Base-by-base conservation (phyloP, 129 eudicot species). In the Scalesia atractyloides region DNA sequence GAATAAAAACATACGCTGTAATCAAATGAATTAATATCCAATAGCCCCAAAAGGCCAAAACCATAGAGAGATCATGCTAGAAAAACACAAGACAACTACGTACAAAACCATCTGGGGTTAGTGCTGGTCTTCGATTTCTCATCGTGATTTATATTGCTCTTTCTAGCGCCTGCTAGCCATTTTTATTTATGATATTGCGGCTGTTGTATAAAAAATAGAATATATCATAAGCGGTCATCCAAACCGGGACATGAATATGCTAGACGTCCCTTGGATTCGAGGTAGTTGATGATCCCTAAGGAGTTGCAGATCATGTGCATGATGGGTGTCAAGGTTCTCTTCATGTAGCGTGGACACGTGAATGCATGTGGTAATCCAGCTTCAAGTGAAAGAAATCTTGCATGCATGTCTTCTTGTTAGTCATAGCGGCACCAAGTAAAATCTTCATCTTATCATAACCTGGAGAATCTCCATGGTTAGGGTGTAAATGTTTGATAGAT, bases 381-480 rank as follows among this genome's bases (percentile, higher is more conserved):
- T 51, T 51, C 57, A 51, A 76, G 24, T 85, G 88, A n/a, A 65
- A 66, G 62, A 91, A 88, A 44, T 90, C 97, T 71, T 91, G 87
- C 48, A 91, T 79, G 86, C 97, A 91, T 9, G 97, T 82, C 58
- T 91, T 72, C 81, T 84, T 88, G 57, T 91, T 91, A 8, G 97
- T 91, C 96, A 91, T 91, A 46, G 97, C 96, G 36, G 97, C 97
- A 52, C 92, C 86, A 30, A 91, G 82, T 7, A 91, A 90, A 77
- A 84, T 81, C 51, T 84, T 86, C 81, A 91, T 74, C 65, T 81
- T 81, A 13, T 85, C 85, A 24, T 84, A 88, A 9, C 81, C 57
- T 6, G 62, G 41, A 11, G 54, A 20, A 11, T 37, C 61, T 54
- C 11, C 19, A 54, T 54, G 24, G 20, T 7, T 2, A 30, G 20